Conservation (phyloP, 768 basidiomycete species). For the Neoboletus magnificus region DNA sequence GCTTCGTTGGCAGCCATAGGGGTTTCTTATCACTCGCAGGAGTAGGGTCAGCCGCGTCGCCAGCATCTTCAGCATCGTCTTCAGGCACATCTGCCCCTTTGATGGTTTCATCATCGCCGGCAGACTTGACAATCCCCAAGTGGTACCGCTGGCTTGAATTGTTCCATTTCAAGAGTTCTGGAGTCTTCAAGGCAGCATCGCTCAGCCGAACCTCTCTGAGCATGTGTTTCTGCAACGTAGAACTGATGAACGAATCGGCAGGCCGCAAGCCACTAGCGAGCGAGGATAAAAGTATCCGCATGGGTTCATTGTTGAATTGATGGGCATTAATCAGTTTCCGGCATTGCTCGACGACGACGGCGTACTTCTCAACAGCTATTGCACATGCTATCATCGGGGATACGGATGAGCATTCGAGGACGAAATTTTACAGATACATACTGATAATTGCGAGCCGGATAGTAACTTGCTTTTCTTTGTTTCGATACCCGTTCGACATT, state of each 20-base stretch:
- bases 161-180: slow-evolving; percentile 62
- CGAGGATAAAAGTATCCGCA: slow-evolving; percentile 72
- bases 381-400: slow-evolving; percentile 59
- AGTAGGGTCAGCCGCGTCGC: slow-evolving; percentile 14
- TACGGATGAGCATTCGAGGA: background rate
- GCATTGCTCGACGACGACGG: slow-evolving; percentile 67
- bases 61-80: slow-evolving; percentile 33
- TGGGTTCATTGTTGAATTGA: slow-evolving; percentile 86
- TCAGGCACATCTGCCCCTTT: slow-evolving; percentile 23
- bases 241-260: slow-evolving; percentile 72
- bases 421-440: slow-evolving; percentile 29
- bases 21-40: slow-evolving; percentile 25
- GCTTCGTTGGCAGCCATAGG: slow-evolving; percentile 24
- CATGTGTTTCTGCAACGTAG: slow-evolving; percentile 79
- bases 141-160: slow-evolving; percentile 54
- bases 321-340: slow-evolving; percentile 70
- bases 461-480: slow-evolving; percentile 57
- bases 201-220: slow-evolving; percentile 72
- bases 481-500: slow-evolving; percentile 69
- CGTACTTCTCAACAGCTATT: slow-evolving; percentile 51
- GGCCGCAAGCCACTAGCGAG: slow-evolving; percentile 67
- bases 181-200: slow-evolving; percentile 63
- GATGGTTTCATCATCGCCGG: slow-evolving; percentile 15
- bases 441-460: slow-evolving; percentile 76
- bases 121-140: slow-evolving; percentile 29